Evolutionary conservation across 371 early-diverging fungal species (phyloP).

Genomic region (Lichtheimia ramosa): DNA sequence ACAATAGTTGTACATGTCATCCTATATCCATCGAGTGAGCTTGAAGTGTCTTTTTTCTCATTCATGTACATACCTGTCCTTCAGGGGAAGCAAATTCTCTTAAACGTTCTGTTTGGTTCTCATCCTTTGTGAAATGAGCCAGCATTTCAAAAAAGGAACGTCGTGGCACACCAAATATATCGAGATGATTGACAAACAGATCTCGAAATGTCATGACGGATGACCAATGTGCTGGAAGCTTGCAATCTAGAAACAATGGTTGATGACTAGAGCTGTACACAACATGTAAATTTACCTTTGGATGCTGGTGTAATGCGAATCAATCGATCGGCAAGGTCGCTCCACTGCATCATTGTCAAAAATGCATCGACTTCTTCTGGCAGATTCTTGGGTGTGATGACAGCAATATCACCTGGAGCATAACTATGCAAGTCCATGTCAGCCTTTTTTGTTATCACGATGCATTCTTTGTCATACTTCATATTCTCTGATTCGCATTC

Average conservation of each 20-base stretch:
- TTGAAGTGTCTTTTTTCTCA: neutral
- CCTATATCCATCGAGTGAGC: slow-evolving; percentile 32
- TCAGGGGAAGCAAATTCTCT: slow-evolving; percentile 75
- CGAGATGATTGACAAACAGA: slow-evolving; percentile 71
- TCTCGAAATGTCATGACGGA: slow-evolving; percentile 64
- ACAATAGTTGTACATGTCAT: slow-evolving; percentile 85
- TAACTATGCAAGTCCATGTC: slow-evolving; percentile 43
- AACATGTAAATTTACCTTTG: slow-evolving; percentile 26
- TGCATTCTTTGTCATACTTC: slow-evolving; percentile 1
- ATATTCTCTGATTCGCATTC: slow-evolving; percentile 21
- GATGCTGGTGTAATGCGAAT: slow-evolving; percentile 48
- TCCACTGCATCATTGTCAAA: slow-evolving; percentile 73
- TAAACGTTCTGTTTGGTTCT: slow-evolving; percentile 76
- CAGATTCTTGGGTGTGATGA: slow-evolving; percentile 74
- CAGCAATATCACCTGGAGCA: slow-evolving; percentile 82
- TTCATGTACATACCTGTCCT: slow-evolving; percentile 61
- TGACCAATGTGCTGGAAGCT: slow-evolving; percentile 48
- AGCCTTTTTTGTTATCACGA: neutral
- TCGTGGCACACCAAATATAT: slow-evolving; percentile 82
- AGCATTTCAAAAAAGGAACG: slow-evolving; percentile 90
- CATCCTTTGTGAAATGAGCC: slow-evolving; percentile 73
- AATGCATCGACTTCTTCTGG: slow-evolving; percentile 66
- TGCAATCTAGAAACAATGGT: slow-evolving; percentile 27
- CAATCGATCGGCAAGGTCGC: slow-evolving; percentile 62
- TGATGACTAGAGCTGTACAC: neutral